Conservation (phyloP, 495 filamentous ascomycete species). For the Melanomma pulvis-pyrius region DNA sequence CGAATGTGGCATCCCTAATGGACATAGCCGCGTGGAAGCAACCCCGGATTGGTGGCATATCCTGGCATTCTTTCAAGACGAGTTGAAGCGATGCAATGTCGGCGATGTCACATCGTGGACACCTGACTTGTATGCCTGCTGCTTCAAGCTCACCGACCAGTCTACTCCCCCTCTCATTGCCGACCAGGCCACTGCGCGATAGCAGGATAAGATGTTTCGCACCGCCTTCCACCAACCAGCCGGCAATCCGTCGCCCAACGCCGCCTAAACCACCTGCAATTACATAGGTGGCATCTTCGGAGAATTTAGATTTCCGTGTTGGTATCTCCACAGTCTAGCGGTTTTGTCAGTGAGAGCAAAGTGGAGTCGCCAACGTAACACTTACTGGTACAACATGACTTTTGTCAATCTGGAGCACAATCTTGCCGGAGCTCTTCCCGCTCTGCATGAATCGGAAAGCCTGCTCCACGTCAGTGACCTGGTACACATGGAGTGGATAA, state of each 20-base stretch:
- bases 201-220: conserved; percentile 24
- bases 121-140: background rate
- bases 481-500: conserved; percentile 8
- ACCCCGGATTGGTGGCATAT: background rate
- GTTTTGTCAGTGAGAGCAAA: background rate
- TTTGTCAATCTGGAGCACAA: conserved; percentile 6
- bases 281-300: conserved; percentile 25
- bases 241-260: conserved; percentile 20
- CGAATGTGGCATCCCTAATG: too few species aligned
- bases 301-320: background rate
- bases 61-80: background rate
- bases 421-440: conserved; percentile 12
- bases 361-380: background rate
- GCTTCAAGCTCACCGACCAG: background rate
- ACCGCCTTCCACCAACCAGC: conserved; percentile 25
- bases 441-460: conserved; percentile 16
- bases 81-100: background rate
- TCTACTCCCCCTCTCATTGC: background rate
- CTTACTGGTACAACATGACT: conserved; percentile 1
- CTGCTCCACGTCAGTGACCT: background rate
- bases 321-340: background rate
- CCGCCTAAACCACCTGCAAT: conserved; percentile 32
- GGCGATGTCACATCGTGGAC: background rate
- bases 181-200: background rate
- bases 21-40: too few species aligned